These are phyloP conservation scores for Diaporthe vaccinii DNA, from an alignment of 2,329 filamentous ascomycete genomes.

Conservation along the genomic window DNA sequence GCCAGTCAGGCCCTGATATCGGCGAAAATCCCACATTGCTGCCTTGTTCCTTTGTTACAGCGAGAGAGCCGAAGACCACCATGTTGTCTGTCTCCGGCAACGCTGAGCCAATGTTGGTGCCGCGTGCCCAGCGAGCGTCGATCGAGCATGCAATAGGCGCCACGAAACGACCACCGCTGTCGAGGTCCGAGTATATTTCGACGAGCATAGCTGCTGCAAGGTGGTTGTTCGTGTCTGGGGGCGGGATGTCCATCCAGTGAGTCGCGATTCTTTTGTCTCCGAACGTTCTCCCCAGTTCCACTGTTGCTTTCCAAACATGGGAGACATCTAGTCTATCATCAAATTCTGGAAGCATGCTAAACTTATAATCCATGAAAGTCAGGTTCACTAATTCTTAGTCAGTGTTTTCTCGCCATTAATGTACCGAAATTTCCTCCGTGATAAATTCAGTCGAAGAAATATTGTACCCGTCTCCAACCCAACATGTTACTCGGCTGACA, in stretches of 20 bases:
- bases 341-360: not conserved
- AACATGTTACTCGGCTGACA: not conserved
- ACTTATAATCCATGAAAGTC: not conserved
- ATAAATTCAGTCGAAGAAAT: not conserved
- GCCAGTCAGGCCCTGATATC: not conserved
- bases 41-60: not conserved
- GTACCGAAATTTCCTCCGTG: not conserved
- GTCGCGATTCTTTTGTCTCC: not conserved
- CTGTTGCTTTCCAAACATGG: not conserved
- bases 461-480: accelerated
- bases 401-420: not conserved
- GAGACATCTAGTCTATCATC: not conserved
- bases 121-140: not conserved
- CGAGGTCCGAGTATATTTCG: not conserved
- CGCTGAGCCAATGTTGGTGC: not conserved
- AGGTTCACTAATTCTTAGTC: not conserved
- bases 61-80: not conserved
- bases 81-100: not conserved
- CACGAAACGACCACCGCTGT: not conserved
- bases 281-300: not conserved
- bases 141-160: not conserved
- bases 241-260: not conserved
- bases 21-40: not conserved
- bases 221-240: not conserved
- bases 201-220: not conserved